phyloP scores from a whole-genome alignment of 352 stramenopile genomes.

The Globisporangium cylindrosporum region DNA sequence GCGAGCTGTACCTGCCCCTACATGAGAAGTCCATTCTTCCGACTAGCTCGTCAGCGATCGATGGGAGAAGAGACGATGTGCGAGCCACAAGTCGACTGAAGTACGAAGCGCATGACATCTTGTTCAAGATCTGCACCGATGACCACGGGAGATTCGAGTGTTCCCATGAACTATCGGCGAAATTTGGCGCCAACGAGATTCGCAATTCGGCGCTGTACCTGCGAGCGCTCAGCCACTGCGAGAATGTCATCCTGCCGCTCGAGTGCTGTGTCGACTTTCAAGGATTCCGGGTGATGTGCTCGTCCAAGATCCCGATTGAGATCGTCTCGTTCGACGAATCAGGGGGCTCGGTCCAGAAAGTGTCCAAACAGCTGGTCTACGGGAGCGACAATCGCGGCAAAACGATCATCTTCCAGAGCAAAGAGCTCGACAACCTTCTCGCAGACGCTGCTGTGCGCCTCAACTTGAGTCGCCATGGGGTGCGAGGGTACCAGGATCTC shows the following conservation, averaged over 20 bases:
- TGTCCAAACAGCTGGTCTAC: slow-evolving; percentile 79
- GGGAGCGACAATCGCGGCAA: slow-evolving; percentile 83
- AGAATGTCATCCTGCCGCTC: slow-evolving; percentile 67
- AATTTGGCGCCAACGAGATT: slow-evolving; percentile 78
- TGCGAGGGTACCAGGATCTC: slow-evolving; percentile 87
- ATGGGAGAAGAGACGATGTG: slow-evolving; percentile 71
- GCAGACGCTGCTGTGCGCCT: slow-evolving; percentile 51
- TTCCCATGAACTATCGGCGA: slow-evolving; percentile 86
- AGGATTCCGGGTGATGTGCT: slow-evolving; percentile 84
- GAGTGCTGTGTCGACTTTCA: slow-evolving; percentile 86
- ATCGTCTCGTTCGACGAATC: slow-evolving; percentile 63
- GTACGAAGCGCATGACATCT: slow-evolving; percentile 87
- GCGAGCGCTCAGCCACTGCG: slow-evolving; percentile 28
- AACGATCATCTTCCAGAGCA: slow-evolving; percentile 77
- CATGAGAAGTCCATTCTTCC: slow-evolving; percentile 82
- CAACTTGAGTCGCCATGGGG: slow-evolving; percentile 83
- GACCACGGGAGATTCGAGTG: slow-evolving; percentile 91
- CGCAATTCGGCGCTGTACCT: slow-evolving; percentile 81
- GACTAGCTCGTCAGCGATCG: slow-evolving; percentile 38
- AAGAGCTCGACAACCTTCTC: slow-evolving; percentile 75
- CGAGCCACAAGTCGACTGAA: slow-evolving; percentile 51
- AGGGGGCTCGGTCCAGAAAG: slow-evolving; percentile 49
- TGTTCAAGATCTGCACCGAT: slow-evolving; percentile 88
- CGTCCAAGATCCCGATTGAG: slow-evolving; percentile 84
- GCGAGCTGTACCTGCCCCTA: slow-evolving; percentile 75